phyloP scores from a whole-genome alignment of 805 yeast species.

The Wickerhamomyces bovis region DNA sequence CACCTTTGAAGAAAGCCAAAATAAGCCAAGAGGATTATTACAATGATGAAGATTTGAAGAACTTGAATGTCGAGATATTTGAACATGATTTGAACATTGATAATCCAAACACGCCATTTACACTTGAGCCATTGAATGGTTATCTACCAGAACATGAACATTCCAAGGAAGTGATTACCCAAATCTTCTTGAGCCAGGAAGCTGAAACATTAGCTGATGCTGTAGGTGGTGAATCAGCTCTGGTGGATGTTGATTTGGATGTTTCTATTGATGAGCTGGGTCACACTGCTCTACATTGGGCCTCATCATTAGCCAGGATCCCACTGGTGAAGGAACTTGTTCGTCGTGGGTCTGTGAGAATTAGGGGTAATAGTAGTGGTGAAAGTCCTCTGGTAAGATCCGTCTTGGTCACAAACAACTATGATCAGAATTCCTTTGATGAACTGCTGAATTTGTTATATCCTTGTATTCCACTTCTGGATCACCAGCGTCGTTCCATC shows the following conservation, averaged over 20 bases:
- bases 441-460: constrained; percentile 64
- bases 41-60: not conserved
- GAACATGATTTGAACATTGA: constrained; percentile 32
- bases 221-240: constrained; percentile 21
- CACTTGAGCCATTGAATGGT: constrained; percentile 40
- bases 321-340: constrained; percentile 66
- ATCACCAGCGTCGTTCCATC: constrained; percentile 70
- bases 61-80: constrained; percentile 21
- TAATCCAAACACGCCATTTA: constrained; percentile 41
- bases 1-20: constrained; percentile 35
- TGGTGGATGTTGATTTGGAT: constrained; percentile 50
- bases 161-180: constrained; percentile 41
- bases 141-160: constrained; percentile 29
- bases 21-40: not conserved
- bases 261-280: constrained; percentile 91
- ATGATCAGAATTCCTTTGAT: constrained; percentile 71
- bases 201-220: constrained; percentile 25
- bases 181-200: constrained; percentile 43
- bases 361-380: constrained; percentile 75
- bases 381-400: constrained; percentile 85
- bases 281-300: constrained; percentile 93
- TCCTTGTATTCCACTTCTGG: constrained; percentile 63
- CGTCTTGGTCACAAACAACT: constrained; percentile 75
- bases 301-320: constrained; percentile 81
- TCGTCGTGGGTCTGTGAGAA: constrained; percentile 57